Percentiles rank a stretch among this genome's conserved stretches.
These are phyloP conservation scores for Guadua angustifolia DNA, from an alignment of 176 grass and related monocot genomes.

Conservation along the genomic window DNA sequence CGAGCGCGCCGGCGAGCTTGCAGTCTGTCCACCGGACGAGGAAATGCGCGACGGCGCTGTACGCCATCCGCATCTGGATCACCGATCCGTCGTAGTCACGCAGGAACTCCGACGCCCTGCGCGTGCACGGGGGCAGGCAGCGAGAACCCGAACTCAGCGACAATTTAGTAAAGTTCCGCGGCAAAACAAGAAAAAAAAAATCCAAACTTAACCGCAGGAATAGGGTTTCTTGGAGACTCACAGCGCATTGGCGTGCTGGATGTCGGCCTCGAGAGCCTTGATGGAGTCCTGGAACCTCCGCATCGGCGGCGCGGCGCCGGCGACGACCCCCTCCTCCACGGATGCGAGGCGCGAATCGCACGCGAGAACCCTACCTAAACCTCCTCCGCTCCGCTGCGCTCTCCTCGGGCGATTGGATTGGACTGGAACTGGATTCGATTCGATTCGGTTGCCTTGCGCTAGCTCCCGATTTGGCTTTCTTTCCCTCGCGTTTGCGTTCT, in stretches of 20 bases:
- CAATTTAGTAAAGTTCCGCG: background rate
- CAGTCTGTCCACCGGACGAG: constrained; percentile 68
- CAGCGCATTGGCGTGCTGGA: constrained; percentile 68
- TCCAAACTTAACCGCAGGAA: background rate
- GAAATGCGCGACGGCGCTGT: constrained; percentile 62
- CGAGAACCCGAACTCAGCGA: background rate
- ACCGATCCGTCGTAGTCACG: constrained; percentile 59
- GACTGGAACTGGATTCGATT: constrained; percentile 17
- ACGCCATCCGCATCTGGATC: constrained; percentile 72
- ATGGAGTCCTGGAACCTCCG: constrained; percentile 61
- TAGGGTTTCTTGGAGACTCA: constrained; percentile 24
- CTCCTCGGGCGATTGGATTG: background rate
- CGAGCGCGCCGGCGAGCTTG: constrained; percentile 56
- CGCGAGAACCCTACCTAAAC: constrained; percentile 33
- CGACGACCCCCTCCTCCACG: background rate
- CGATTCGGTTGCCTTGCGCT: constrained; percentile 14
- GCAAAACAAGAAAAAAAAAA: background rate
- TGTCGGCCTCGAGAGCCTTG: constrained; percentile 65
- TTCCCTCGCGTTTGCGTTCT: constrained; percentile 2
- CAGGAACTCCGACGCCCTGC: constrained; percentile 57
- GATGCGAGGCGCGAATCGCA: background rate
- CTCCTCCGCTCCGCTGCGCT: background rate
- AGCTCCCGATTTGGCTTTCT: constrained; percentile 1
- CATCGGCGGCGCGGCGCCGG: constrained; percentile 25
- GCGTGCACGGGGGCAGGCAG: no score